Evolutionary conservation across 768 basidiomycete genomes (phyloP), one percentile per base, ranked within the genome.

Genomic region (Lactifluus subvellereus): DNA sequence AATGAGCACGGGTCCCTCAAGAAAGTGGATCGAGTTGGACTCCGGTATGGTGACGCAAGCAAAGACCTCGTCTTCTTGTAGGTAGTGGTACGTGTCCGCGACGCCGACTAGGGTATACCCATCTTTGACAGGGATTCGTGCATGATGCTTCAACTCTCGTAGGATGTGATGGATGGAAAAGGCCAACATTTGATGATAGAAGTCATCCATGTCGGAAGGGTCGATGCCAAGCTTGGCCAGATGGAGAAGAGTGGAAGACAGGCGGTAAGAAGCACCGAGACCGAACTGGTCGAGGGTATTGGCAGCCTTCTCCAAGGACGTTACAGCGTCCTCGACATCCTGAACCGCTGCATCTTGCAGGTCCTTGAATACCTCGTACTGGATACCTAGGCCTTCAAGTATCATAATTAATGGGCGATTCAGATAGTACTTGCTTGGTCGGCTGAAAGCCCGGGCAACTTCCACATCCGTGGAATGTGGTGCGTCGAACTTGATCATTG

Each of bases 321-420:
- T 52, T 1, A 74, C 72, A 1, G 85, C 78, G 4, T 69, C 66
- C 37, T 80, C 67, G 2, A 81, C 80, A n/a, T 82, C 75, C 30
- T 63, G 56, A 6, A 87, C 80, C 5, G 84, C 85, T 9, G 65
- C 67, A 43, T 80, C 77, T 68, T 88, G 87, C 47, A 82, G 78
- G 0, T 65, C 40, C 64, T 82, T 71, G 75, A 88, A 88, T 7
- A 80, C 77, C 0, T 77, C 67, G 60, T 79, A 82, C 0, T 77
- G 76, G 32, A 89, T 76, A 0, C 87, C 87, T 6, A 89, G 77
- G 4, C 81, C 82, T 68, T 79, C 79, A 22, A 81, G 69, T 18
- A 89, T 76, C 83, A 85, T 86, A 68, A 90, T 86, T 18, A 89
- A 73, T 0, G 86, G 85, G 2, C 86, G 76, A 67, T 89, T 87